These are phyloP conservation scores for Parsonsia alboflavescens DNA, from an alignment of 257 asterid genomes.

Conservation along the genomic window DNA sequence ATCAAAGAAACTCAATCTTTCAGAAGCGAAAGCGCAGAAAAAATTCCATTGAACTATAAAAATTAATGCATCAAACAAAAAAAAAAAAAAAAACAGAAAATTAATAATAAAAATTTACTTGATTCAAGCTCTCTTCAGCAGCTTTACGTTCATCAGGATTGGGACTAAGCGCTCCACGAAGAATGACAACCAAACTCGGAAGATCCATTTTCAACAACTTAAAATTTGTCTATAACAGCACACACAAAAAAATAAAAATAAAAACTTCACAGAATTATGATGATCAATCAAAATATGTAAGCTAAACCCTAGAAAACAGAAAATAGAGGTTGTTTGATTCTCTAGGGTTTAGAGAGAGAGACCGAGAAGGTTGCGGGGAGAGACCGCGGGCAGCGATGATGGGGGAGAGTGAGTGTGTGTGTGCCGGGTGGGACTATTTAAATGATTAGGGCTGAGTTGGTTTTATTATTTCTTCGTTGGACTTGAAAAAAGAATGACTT, in stretches of 20 bases:
- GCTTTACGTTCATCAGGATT: constrained; percentile 82
- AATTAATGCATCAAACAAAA: background rate
- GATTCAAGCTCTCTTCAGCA: constrained; percentile 86
- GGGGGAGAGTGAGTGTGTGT: constrained; percentile 20
- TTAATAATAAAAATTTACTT: constrained; percentile 39
- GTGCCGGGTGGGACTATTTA: constrained; percentile 18
- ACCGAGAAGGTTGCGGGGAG: constrained; percentile 29
- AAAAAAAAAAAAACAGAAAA: background rate
- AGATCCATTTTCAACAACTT: constrained; percentile 58
- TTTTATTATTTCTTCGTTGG: too few relatives aligned
- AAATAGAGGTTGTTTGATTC: constrained; percentile 13
- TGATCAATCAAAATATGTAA: background rate
- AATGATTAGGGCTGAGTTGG: constrained; percentile 23
- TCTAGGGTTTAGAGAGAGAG: constrained; percentile 44
- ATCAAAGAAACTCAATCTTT: background rate
- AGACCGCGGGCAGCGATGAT: constrained; percentile 21
- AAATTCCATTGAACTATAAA: background rate
- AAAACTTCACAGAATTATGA: too few relatives aligned
- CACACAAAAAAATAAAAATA: too few relatives aligned
- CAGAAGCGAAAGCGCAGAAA: background rate
- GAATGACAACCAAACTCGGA: constrained; percentile 60
- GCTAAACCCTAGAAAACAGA: constrained; percentile 20
- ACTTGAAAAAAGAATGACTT: too few relatives aligned
- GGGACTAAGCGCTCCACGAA: constrained; percentile 78
- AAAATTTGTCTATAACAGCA: background rate